Percentiles rank a stretch among this genome's conserved stretches.
Evolutionary conservation across 2,329 filamentous ascomycete species (phyloP).

Genomic region (Phyllosticta citrichinensis): DNA sequence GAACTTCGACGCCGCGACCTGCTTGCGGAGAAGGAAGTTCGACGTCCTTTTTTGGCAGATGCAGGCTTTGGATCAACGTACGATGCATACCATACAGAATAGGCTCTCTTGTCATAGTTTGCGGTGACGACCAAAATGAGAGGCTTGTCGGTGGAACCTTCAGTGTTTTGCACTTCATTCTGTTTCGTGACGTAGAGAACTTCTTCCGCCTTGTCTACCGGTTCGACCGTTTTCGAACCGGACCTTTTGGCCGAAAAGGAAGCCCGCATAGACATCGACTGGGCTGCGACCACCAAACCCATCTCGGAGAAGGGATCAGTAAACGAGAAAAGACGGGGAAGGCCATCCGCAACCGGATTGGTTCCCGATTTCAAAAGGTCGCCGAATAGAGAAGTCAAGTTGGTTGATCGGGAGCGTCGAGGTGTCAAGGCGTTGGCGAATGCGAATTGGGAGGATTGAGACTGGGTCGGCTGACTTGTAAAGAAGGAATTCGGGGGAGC

Average conservation of each 20-base stretch:
- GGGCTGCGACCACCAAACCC: conserved; percentile 58
- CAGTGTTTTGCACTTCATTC: conserved; percentile 44
- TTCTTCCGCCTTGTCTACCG: conserved; percentile 69
- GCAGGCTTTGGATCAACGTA: conserved; percentile 60
- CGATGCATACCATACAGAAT: conserved; percentile 75
- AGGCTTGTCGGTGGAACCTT: conserved; percentile 27
- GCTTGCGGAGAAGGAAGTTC: conserved; percentile 13
- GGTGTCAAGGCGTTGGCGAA: conserved; percentile 14
- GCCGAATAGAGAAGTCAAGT: conserved; percentile 21
- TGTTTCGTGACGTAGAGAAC: conserved; percentile 70
- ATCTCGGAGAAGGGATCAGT: conserved; percentile 80
- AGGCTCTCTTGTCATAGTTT: conserved; percentile 65
- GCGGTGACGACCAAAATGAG: conserved; percentile 71
- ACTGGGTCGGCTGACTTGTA: conserved; percentile 29
- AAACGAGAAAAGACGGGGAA: conserved; percentile 71
- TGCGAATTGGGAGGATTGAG: conserved; percentile 1
- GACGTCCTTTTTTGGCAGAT: conserved; percentile 30
- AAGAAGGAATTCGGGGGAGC: conserved; percentile 79
- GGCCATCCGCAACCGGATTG: conserved; percentile 35
- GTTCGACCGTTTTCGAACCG: conserved; percentile 34
- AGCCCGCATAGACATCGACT: conserved; percentile 11
- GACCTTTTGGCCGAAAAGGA: conserved; percentile 22
- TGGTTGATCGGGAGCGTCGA: conserved; percentile 16
- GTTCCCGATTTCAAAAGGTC: conserved; percentile 21
- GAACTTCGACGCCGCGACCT: conserved; percentile 55